A percentile compares a stretch with the other conserved stretches of the same genome.
Evolutionary conservation across 148 eudicot genomes (phyloP).

Genomic region (Bassia scoparia): DNA sequence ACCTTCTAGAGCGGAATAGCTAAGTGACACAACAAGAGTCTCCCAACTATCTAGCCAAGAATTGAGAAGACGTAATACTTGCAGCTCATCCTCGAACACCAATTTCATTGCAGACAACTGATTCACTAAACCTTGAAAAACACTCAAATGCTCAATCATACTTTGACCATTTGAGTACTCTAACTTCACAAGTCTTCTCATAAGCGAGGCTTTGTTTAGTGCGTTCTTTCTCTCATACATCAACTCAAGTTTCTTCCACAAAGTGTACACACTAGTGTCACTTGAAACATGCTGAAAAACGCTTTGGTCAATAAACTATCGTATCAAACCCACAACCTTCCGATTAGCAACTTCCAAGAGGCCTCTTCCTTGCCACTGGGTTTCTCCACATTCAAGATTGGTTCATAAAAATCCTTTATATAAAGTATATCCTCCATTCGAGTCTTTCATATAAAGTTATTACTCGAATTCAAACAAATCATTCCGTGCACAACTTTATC

Average conservation of each 20-base stretch:
- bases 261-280: background rate
- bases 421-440: no score
- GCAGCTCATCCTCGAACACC: background rate
- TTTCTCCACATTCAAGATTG: no score
- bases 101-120: background rate
- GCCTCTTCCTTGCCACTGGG: no score
- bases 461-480: no score
- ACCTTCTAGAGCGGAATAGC: background rate
- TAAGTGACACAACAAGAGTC: background rate
- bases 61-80: background rate
- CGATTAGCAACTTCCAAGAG: no score
- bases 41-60: background rate
- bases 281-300: background rate
- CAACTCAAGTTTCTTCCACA: background rate
- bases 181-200: background rate
- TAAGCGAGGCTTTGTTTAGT: background rate
- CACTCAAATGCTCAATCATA: no score
- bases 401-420: no score
- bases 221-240: background rate
- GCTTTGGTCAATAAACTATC: background rate
- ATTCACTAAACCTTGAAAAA: conserved; percentile 3
- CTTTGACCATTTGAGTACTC: background rate
- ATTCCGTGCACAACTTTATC: no score
- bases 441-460: no score
- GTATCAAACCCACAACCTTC: no score